phyloP scores from a whole-genome alignment of 176 grass and related monocot species.

The Musa itinerans region DNA sequence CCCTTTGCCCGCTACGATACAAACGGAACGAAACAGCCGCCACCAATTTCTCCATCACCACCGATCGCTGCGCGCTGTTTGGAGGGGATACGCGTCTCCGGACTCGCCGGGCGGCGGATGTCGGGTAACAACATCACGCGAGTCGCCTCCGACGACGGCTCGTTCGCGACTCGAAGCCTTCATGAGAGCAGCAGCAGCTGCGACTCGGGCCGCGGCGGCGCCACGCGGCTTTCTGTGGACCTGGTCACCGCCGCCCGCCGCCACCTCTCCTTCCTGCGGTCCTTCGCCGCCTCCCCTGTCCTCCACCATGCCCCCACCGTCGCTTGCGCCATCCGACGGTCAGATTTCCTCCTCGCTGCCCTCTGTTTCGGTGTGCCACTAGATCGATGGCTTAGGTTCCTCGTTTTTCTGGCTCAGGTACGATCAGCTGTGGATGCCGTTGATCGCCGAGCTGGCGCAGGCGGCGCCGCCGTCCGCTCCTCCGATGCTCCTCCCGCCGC shows the following conservation, averaged over 20 bases:
- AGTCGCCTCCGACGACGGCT: conserved; percentile 9
- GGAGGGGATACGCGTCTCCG: no score
- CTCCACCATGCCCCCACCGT: conserved; percentile 7
- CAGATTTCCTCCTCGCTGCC: background rate
- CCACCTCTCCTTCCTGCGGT: conserved; percentile 62
- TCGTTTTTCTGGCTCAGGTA: conserved; percentile 37
- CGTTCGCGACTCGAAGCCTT: conserved; percentile 8
- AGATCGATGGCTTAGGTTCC: background rate
- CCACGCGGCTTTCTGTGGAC: conserved; percentile 24
- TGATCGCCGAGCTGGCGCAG: conserved; percentile 26
- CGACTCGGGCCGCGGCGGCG: background rate
- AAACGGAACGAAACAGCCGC: background rate
- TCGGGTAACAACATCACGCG: background rate
- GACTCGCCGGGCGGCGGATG: background rate
- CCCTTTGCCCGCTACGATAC: background rate
- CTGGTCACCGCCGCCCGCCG: conserved; percentile 51
- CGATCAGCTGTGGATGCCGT: conserved; percentile 76
- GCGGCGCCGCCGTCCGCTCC: conserved; percentile 24
- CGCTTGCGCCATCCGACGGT: conserved; percentile 29
- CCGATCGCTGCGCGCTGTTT: no score
- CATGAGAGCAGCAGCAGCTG: conserved; percentile 14
- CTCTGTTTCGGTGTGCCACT: background rate
- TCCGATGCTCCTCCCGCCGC: conserved; percentile 59
- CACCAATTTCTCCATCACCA: no score
- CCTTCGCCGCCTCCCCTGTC: conserved; percentile 21